Conservation (phyloP, 2,329 filamentous ascomycete species). For the Metarhizium brunneum region DNA sequence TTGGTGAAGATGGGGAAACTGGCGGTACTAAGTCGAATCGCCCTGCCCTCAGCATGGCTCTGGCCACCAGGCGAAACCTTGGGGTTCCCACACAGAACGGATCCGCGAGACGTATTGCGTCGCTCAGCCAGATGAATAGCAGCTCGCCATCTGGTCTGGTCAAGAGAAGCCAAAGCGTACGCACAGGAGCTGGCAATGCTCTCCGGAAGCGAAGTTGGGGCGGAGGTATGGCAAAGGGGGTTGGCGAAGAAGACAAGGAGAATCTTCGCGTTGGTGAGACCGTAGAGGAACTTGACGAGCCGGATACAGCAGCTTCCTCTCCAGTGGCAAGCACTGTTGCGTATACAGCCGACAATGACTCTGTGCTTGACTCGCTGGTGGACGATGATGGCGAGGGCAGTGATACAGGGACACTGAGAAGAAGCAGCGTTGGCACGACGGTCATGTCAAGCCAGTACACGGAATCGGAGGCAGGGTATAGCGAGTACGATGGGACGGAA, state of each 20-base stretch:
- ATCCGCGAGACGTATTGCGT: conserved; percentile 72
- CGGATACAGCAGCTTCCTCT: conserved; percentile 14
- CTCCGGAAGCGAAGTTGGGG: conserved; percentile 64
- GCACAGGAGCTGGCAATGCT: conserved; percentile 43
- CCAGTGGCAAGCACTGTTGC: conserved; percentile 3
- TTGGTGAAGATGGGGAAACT: conserved; percentile 9
- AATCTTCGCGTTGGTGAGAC: conserved; percentile 54
- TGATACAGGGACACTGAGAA: conserved; percentile 41
- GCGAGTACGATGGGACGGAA: conserved; percentile 30
- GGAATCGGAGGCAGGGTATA: conserved; percentile 26
- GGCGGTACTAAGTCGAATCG: conserved; percentile 12
- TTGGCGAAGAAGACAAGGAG: conserved; percentile 51
- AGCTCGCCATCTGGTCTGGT: conserved; percentile 58
- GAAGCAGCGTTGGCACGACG: conserved; percentile 39
- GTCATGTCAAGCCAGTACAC: conserved; percentile 32
- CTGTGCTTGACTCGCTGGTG: conserved; percentile 10
- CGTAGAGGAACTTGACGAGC: conserved; percentile 44
- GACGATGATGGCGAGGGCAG: conserved; percentile 23
- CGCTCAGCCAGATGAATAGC: conserved; percentile 79
- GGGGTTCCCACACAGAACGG: conserved; percentile 37
- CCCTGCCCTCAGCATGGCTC: conserved; percentile 42
- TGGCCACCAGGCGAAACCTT: conserved; percentile 41
- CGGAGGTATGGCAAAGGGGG: conserved; percentile 36
- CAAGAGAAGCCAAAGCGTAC: conserved; percentile 70
- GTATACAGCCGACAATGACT: conserved; percentile 6